phyloP scores from a whole-genome alignment of 139 green algal species.

The Chlorella ohadii region DNA sequence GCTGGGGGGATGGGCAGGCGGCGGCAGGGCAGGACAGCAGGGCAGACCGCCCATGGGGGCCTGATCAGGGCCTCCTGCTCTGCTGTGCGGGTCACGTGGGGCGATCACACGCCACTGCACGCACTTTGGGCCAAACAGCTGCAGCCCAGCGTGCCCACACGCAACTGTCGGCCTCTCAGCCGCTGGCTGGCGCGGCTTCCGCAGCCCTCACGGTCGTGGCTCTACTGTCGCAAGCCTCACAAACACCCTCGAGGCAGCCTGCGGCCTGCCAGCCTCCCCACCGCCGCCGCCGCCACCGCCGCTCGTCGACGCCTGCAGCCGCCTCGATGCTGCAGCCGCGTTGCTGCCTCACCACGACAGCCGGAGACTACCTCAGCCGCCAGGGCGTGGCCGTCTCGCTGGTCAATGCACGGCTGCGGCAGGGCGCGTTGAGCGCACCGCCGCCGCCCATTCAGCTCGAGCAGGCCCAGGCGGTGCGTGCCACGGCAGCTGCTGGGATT shows the following conservation, averaged over 20 bases:
- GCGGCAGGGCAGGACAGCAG: background rate
- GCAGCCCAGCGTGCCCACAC: no score
- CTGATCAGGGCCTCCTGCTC: no score
- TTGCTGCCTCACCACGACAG: background rate
- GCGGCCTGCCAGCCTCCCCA: background rate
- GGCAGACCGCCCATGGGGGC: background rate
- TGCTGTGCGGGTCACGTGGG: background rate
- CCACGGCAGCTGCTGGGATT: background rate
- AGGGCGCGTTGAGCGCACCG: background rate
- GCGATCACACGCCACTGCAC: background rate
- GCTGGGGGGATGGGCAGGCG: background rate
- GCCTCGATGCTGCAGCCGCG: background rate
- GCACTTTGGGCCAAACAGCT: no score
- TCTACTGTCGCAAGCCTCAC: no score
- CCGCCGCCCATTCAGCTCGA: background rate
- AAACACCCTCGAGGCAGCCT: background rate
- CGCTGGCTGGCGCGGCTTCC: no score
- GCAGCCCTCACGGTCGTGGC: no score
- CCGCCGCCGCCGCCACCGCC: background rate
- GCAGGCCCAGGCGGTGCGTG: slow-evolving; percentile 1
- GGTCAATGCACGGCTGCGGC: slow-evolving; percentile 22
- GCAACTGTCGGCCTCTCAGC: no score
- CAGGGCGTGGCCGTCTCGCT: slow-evolving; percentile 22
- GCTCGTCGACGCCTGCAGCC: background rate
- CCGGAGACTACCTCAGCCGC: slow-evolving; percentile 6